Evolutionary conservation across 768 basidiomycete species (phyloP), one percentile per base, ranked within the genome.

Genomic region (Solioccasus polychromus): DNA sequence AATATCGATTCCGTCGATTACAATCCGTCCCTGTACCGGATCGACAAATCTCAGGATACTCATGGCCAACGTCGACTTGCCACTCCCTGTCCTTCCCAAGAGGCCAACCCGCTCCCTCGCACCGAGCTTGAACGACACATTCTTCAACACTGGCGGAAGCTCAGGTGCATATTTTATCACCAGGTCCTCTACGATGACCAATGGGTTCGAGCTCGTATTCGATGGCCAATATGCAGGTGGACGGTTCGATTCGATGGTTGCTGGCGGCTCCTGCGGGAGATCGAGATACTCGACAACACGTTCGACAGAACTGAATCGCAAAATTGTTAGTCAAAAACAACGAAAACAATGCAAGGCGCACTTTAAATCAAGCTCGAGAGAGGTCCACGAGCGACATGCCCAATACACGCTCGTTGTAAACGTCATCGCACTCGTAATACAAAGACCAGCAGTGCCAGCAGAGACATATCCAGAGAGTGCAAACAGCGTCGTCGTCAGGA

Each of bases 221-320:
- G 91, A 91, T 0, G 93, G 93, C 93, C 93, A 96, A 58, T 93
- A 93, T 0, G 92, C 93, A 1, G 93, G 93, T 2, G 83, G 85
- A 7, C 88, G 79, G 45, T 76, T 78, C 0, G 76, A 75, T 52
- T 91, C 84, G 39, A 92, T 84, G 47, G 85, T 59, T 0, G 83
- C 74, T 3, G 89, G 82, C 0, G 93, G 86, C 60, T 95, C 92
- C 62, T 92, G 89, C 0, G 91, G 91, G 5, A 96, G 74, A 42
- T 89, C 79, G 20, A 95, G 80, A 70, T 94, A 95, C 71, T 95
- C 92, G 7, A 91, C 82, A 12, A 94, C 77, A 47, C 93, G 87
- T 63, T 97, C 92, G 5, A 95, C 90, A 11, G 89, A 86, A 69
- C 88, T 90, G 42, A n/a, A n/a, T 12, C 30, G 9, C 8, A 24